These are phyloP conservation scores for Cladobotryum mycophilum DNA, from an alignment of 2,329 filamentous ascomycete species.

Conservation along the genomic window DNA sequence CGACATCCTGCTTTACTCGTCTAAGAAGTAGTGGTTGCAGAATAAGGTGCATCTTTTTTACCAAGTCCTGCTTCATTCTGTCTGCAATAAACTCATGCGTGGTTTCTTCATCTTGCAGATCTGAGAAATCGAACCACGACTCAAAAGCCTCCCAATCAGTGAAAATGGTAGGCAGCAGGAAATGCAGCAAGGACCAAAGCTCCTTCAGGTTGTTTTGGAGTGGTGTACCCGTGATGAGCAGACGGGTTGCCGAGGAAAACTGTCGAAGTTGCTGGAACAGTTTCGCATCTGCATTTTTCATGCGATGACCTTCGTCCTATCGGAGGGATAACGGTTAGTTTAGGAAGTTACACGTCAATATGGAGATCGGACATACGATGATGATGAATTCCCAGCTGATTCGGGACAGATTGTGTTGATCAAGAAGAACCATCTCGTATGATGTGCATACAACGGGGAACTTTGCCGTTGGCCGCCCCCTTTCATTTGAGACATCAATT, in stretches of 20 bases:
- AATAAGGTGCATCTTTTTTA: constrained; percentile 81
- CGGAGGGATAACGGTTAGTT: neutral
- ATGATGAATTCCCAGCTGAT: constrained; percentile 98
- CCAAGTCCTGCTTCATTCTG: constrained; percentile 49
- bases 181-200: constrained; percentile 90
- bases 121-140: constrained; percentile 95
- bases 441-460: constrained; percentile 93
- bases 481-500: constrained; percentile 63
- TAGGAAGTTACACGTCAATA: constrained; percentile 10
- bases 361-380: constrained; percentile 49
- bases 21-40: constrained; percentile 85
- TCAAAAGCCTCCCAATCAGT: constrained; percentile 91
- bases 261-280: constrained; percentile 82
- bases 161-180: constrained; percentile 87
- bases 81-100: constrained; percentile 76
- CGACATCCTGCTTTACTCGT: constrained; percentile 88
- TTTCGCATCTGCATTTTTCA: constrained; percentile 95
- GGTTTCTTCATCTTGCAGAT: constrained; percentile 74
- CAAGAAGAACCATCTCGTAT: constrained; percentile 93
- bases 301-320: constrained; percentile 86
- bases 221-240: constrained; percentile 91
- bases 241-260: constrained; percentile 82
- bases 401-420: constrained; percentile 71
- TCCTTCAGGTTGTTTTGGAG: constrained; percentile 94
- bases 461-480: constrained; percentile 51